These are phyloP conservation scores for Hagleromyces aurorensis DNA, from an alignment of 805 yeast genomes.

Conservation along the genomic window DNA sequence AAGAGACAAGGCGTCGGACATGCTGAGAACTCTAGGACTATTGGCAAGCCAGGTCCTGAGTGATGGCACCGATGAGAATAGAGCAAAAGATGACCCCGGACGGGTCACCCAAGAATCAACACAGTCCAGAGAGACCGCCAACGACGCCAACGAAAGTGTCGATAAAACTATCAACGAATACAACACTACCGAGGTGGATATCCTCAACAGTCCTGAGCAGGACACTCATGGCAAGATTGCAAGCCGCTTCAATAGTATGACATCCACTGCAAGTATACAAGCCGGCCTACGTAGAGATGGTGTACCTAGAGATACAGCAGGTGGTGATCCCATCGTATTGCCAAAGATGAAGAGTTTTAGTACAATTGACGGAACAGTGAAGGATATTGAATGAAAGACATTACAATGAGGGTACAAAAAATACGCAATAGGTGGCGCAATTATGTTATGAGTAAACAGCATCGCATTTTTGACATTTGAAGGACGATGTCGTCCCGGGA, in stretches of 20 bases:
- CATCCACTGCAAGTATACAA: too few species aligned
- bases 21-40: slow-evolving; percentile 44
- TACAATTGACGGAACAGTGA: slow-evolving; percentile 20
- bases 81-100: too few species aligned
- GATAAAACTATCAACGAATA: too few species aligned
- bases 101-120: too few species aligned
- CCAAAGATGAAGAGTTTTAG: slow-evolving; percentile 27
- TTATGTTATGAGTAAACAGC: neutral
- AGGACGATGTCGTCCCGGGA: too few species aligned
- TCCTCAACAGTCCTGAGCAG: slow-evolving; percentile 7
- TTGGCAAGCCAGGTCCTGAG: slow-evolving; percentile 47
- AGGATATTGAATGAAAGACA: slow-evolving; percentile 9
- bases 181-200: slow-evolving; percentile 10
- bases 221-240: too few species aligned
- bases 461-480: slow-evolving; percentile 1
- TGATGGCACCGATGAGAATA: slow-evolving; percentile 26
- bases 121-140: too few species aligned
- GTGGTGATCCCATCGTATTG: slow-evolving; percentile 11
- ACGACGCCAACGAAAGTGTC: too few species aligned
- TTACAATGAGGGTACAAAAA: slow-evolving; percentile 2
- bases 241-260: too few species aligned
- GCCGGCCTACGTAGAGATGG: too few species aligned
- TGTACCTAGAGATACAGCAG: too few species aligned
- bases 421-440: neutral
- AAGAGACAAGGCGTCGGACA: slow-evolving; percentile 18